These are phyloP conservation scores for Tetratostichococcus sp. DNA, from an alignment of 139 green algal genomes.

Conservation along the genomic window DNA sequence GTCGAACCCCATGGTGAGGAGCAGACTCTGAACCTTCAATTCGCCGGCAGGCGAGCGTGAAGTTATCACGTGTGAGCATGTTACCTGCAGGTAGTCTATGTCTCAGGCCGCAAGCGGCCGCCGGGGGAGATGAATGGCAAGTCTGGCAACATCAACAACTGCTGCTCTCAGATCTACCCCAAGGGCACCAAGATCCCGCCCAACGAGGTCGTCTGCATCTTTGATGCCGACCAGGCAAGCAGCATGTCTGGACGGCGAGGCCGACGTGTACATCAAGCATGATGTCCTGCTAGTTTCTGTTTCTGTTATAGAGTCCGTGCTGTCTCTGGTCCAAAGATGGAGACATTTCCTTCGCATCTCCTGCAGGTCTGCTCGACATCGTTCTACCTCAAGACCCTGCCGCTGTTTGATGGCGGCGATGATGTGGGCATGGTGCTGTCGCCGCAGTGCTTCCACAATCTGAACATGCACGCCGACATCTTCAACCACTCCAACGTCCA, in stretches of 20 bases:
- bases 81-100: conserved; percentile 30
- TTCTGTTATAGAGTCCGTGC: too few species aligned
- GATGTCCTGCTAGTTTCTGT: too few species aligned
- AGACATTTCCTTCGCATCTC: too few species aligned
- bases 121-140: conserved; percentile 61
- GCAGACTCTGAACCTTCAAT: too few species aligned
- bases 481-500: conserved; percentile 73
- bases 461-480: conserved; percentile 45
- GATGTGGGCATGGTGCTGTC: conserved; percentile 36
- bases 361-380: conserved; percentile 27
- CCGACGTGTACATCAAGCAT: too few species aligned
- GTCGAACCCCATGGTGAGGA: too few species aligned
- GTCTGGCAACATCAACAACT: conserved; percentile 60
- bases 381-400: conserved; percentile 52
- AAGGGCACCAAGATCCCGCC: conserved; percentile 24
- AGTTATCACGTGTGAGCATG: too few species aligned
- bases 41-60: too few species aligned
- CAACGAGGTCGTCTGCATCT: conserved; percentile 54
- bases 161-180: conserved; percentile 30
- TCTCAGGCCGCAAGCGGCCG: conserved; percentile 31
- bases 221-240: conserved; percentile 62
- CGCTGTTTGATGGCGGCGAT: conserved; percentile 20
- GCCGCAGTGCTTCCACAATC: conserved; percentile 56
- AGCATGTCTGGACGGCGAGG: too few species aligned
- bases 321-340: too few species aligned